Evolutionary conservation across 192 early-diverging fungal genomes (phyloP), one percentile per base, ranked within the genome.

Genomic region (Anaeromyces robustus): DNA sequence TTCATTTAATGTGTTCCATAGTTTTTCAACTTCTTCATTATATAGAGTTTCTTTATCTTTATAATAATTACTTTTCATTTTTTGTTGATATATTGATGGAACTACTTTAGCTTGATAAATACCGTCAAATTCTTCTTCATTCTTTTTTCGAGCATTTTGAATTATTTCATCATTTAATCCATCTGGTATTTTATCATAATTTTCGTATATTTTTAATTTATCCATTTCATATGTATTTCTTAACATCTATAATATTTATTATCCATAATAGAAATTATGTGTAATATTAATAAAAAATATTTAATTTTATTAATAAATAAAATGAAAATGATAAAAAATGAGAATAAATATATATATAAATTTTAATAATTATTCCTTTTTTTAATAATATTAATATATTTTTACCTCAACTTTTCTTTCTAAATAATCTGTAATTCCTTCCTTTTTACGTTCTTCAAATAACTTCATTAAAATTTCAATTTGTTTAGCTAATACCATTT

Each of bases 21-120:
- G 30, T 26, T 84, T 78, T 30, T 81, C 77, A 22, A 52, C 43
- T 22, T 18, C 43, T 22, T 52, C 43, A 4, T 52, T 52, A 52
- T 52, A 52, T 13, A 52, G 0, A 82, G 32, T 41, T 31, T 78
- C 39, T 82, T 77, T 28, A 83, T 30, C 81, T 83, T 82, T 29
- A 78, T 30, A 30, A 83, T 31, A 77, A 80, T 34, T 18, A 77
- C 6, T 37, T 26, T 29, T 77, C 11, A 78, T 30, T 82, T 79
- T 34, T 12, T 41, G 34, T 22, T 52, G 43, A 52, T 52, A 52
- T 22, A 52, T 22, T 4, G 43, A 52, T 22, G 43, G 43, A 22
- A 82, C 30, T 18, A 82, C 82, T 81, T 86, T 86, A 0, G 85
- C 85, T 22, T 79, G 82, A 68, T 83, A 86, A 9, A 86, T 86